Base-by-base conservation (phyloP, 2,329 filamentous ascomycete genomes). In the Diplodia sapinea region DNA sequence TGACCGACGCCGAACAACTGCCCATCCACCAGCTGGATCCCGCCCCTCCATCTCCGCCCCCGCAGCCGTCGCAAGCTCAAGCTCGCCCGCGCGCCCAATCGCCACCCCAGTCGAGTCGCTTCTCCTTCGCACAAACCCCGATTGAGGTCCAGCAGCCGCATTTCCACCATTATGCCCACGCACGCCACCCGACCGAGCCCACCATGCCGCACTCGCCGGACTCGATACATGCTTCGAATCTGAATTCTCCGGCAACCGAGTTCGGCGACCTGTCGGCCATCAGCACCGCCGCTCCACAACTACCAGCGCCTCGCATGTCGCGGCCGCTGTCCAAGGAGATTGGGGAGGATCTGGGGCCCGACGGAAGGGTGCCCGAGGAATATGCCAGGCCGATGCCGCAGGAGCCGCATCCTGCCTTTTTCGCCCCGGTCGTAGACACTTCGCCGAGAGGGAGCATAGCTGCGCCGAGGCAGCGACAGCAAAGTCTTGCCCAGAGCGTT, bases 91-190 rank as follows among this genome's bases (percentile, higher is more conserved):
- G n/a, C 4, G 26, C 54, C 52, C 36, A 66, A 20, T 43, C 55
- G 47, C 49, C 49, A 52, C 49, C 55, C 55, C 68, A 33, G 23
- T 56, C 69, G 38, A 72, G 68, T 66, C 74, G 77, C 59, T 78
- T 78, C 65, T 78, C 76, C 4, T 79, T 77, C 70, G 74, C 75
- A 50, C 74, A 76, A 40, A 79, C 77, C 20, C 77, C 78, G 8
- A 70, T 76, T 13, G 76, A 69, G 78, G 67, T 74, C 74, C 68
- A 73, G 74, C 51, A 75, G 70, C 47, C 71, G 57, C 59, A 64
- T 71, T 73, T 51, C 56, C 52, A 69, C 55, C 26, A 72, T 73
- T 11, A 66, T 72, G 63, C 74, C 73, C 26, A 71, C 72, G 26
- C 70, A 68, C 55, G 68, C 70, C 12, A 69, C 65, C 17, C 73